A percentile compares a stretch with the other conserved stretches of the same genome.
Evolutionary conservation across 306 rosid genomes (phyloP).

Genomic region (Betula pendula): DNA sequence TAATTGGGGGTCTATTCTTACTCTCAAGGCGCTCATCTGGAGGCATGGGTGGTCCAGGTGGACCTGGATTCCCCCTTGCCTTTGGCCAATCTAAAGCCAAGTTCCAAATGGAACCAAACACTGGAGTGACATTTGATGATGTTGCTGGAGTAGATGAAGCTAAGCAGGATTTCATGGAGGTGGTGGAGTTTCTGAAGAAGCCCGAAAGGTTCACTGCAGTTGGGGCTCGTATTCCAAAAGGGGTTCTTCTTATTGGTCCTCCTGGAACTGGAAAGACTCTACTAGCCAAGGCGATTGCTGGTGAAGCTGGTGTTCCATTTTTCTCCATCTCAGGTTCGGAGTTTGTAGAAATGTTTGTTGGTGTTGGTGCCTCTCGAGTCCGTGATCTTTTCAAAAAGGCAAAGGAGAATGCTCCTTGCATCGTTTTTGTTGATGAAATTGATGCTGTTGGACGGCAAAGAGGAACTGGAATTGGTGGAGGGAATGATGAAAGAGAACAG

Average conservation of each 20-base stretch:
- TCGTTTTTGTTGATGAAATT: constrained; percentile 97
- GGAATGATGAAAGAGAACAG: constrained; percentile 97
- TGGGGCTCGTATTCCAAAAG: constrained; percentile 99
- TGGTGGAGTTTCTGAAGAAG: constrained; percentile 91
- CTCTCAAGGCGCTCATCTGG: constrained; percentile 94
- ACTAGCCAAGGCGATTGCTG: constrained; percentile 95
- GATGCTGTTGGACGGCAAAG: constrained; percentile 98
- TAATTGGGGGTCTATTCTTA: constrained; percentile 90
- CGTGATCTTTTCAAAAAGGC: constrained; percentile 99
- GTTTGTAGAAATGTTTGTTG: constrained; percentile 99
- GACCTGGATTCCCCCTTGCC: constrained; percentile 83
- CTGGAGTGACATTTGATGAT: constrained; percentile 97
- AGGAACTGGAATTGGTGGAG: constrained; percentile 98
- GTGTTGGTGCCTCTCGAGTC: constrained; percentile 97
- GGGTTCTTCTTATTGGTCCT: constrained; percentile 98
- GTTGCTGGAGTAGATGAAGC: constrained; percentile 99
- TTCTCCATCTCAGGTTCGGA: constrained; percentile 98
- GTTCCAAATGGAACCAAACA: constrained; percentile 97
- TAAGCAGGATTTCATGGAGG: constrained; percentile 98
- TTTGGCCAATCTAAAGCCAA: constrained; percentile 97
- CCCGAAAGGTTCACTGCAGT: constrained; percentile 98
- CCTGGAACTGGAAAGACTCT: constrained; percentile 99
- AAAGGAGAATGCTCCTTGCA: constrained; percentile 99
- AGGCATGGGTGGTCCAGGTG: constrained; percentile 96
- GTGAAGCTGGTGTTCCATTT: constrained; percentile 99